Percentiles rank a stretch among this genome's conserved stretches.
These are phyloP conservation scores for Pleurotus sapidus DNA, from an alignment of 768 basidiomycete species.

Conservation along the genomic window DNA sequence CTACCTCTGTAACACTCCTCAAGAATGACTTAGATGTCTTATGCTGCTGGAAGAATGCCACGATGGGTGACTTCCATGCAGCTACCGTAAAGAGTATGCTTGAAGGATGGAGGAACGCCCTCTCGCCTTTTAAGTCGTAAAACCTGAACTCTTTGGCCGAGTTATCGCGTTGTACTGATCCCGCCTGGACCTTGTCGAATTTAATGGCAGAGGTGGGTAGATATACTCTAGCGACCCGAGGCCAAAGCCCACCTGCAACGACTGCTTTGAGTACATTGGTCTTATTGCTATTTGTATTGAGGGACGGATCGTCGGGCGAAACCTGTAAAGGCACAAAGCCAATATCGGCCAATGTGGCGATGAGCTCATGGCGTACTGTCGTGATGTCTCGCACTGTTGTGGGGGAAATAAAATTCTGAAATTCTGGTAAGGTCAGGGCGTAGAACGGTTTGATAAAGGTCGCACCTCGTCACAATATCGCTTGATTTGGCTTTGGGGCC, in stretches of 20 bases:
- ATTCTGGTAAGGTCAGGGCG: not conserved
- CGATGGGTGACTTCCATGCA: conserved; percentile 74
- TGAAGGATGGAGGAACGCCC: conserved; percentile 82
- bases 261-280: conserved; percentile 80
- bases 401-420: conserved; percentile 79
- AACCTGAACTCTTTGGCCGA: conserved; percentile 82
- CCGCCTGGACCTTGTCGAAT: conserved; percentile 83
- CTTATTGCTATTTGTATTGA: conserved; percentile 66
- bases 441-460: not conserved
- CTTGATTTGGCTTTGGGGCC: conserved; percentile 41
- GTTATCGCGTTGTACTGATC: conserved; percentile 82
- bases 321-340: conserved; percentile 60
- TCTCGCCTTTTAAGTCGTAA: conserved; percentile 58
- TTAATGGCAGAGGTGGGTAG: conserved; percentile 73
- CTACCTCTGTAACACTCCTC: conserved; percentile 83
- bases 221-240: conserved; percentile 73
- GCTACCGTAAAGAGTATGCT: conserved; percentile 75
- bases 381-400: conserved; percentile 76
- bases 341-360: conserved; percentile 62
- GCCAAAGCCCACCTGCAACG: conserved; percentile 86
- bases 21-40: conserved; percentile 83
- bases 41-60: conserved; percentile 82
- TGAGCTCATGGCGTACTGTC: conserved; percentile 74
- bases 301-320: conserved; percentile 39
- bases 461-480: conserved; percentile 72